Conservation (phyloP, 2,329 filamentous ascomycete species). For the Herpotrichia juniperi region DNA sequence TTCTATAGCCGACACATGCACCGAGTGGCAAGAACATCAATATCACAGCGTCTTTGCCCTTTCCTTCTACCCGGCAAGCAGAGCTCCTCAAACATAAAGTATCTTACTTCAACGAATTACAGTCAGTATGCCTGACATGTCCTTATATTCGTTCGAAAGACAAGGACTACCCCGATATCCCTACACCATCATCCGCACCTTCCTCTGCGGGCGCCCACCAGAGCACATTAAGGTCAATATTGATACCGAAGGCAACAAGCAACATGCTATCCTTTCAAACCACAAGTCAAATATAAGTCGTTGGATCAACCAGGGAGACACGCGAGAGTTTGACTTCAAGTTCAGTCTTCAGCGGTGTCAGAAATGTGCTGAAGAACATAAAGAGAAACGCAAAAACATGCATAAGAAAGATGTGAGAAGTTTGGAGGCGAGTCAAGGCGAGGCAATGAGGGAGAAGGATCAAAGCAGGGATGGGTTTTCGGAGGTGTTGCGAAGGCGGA, state of each 20-base stretch:
- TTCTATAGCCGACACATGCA: too few species aligned
- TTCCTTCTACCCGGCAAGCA: too few species aligned
- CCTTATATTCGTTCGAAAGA: not conserved
- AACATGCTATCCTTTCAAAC: too few species aligned
- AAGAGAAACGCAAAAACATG: not conserved
- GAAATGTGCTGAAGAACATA: not conserved
- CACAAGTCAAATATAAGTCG: too few species aligned
- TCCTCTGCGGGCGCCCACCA: not conserved
- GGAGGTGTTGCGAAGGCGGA: not conserved
- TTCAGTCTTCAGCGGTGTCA: not conserved
- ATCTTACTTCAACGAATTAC: too few species aligned
- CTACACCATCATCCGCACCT: not conserved
- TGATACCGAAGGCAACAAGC: not conserved
- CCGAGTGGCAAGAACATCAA: too few species aligned
- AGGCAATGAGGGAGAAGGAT: not conserved
- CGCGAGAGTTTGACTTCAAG: not conserved
- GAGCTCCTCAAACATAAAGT: too few species aligned
- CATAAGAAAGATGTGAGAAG: not conserved
- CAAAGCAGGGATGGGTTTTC: not conserved
- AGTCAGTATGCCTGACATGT: too few species aligned
- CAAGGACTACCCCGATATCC: not conserved
- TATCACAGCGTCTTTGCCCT: too few species aligned
- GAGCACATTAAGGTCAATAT: not conserved
- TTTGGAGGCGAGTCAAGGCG: not conserved
- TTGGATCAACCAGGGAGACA: not conserved